Evolutionary conservation across 1,284 basidiomycete genomes (phyloP).

Genomic region (Flammula alnicola): DNA sequence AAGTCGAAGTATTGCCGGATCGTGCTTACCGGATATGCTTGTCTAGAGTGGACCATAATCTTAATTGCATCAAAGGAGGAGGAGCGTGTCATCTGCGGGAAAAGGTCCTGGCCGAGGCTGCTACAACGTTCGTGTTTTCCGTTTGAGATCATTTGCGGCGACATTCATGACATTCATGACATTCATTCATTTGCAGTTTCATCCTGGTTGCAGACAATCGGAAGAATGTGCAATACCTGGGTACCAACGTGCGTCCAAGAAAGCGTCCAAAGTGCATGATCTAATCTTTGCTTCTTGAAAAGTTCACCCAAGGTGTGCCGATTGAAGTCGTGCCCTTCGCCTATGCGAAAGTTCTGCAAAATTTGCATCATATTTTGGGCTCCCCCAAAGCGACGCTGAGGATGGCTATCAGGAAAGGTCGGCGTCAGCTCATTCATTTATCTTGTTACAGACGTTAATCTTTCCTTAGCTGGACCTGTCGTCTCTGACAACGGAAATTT

Average conservation of each 20-base stretch:
- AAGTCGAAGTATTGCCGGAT: no score
- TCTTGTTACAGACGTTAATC: background rate
- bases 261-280: background rate
- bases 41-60: constrained; percentile 81
- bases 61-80: constrained; percentile 98
- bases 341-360: constrained; percentile 83
- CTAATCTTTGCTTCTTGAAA: constrained; percentile 34
- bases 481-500: constrained; percentile 98
- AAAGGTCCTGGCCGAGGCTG: constrained; percentile 96
- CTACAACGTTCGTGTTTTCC: constrained; percentile 69
- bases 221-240: constrained; percentile 86
- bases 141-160: no score
- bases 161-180: background rate
- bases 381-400: constrained; percentile 73
- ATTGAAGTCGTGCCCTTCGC: constrained; percentile 98
- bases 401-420: constrained; percentile 81
- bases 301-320: constrained; percentile 89
- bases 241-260: constrained; percentile 72
- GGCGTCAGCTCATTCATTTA: constrained; percentile 8
- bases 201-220: constrained; percentile 96
- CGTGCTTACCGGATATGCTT: constrained; percentile 6
- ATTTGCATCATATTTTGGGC: constrained; percentile 67
- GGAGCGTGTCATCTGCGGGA: constrained; percentile 97
- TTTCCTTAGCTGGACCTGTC: constrained; percentile 78
- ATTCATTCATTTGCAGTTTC: constrained; percentile 57